Evolutionary conservation across 2,329 filamentous ascomycete species (phyloP).

Genomic region (Juglanconis sp.): DNA sequence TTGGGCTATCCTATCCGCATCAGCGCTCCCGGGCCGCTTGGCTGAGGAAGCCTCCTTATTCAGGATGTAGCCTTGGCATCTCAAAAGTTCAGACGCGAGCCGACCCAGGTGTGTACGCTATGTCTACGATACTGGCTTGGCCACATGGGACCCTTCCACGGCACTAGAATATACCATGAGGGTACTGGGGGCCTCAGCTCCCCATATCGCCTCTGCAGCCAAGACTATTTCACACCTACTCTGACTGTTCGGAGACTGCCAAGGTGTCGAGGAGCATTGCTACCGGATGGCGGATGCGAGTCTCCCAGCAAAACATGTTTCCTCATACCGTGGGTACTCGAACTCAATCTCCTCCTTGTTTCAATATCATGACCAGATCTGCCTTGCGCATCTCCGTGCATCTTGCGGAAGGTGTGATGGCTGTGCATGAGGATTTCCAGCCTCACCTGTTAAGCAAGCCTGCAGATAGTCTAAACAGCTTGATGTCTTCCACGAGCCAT

Average conservation of each 20-base stretch:
- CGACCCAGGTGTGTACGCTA: neutral
- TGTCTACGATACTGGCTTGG: no score
- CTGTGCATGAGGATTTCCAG: neutral
- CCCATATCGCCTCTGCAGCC: conserved; percentile 3
- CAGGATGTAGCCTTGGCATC: neutral
- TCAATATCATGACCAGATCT: conserved; percentile 6
- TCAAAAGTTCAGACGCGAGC: neutral
- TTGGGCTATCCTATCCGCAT: neutral
- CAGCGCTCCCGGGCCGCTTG: neutral
- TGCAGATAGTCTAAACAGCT: neutral
- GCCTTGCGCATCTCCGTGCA: neutral
- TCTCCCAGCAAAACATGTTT: conserved; percentile 14
- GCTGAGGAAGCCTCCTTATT: neutral
- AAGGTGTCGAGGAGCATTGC: conserved; percentile 15
- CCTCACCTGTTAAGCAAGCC: neutral
- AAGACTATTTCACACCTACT: conserved; percentile 10
- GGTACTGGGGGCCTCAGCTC: neutral
- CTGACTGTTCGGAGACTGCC: conserved; percentile 16
- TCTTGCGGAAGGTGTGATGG: neutral
- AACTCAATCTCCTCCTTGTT: conserved; percentile 5
- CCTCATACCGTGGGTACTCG: neutral
- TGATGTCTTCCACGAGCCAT: neutral
- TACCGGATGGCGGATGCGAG: neutral
- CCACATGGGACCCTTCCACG: no score
- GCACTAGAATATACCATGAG: neutral